These are phyloP conservation scores for Crithidia brevicula DNA, from an alignment of 208 protist species.

Conservation along the genomic window DNA sequence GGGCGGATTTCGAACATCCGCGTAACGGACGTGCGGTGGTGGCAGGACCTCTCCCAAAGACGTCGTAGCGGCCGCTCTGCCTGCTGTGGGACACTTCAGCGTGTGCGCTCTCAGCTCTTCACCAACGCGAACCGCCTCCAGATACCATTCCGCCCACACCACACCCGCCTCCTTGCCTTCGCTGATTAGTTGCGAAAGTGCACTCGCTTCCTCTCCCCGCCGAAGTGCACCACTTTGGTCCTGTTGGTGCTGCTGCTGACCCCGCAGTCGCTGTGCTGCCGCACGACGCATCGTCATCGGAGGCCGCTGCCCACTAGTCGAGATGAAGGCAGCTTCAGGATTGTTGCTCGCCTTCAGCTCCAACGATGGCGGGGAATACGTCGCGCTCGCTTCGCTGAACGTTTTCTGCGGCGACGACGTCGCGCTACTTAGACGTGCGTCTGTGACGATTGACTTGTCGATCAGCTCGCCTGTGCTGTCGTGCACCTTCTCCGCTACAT, in stretches of 20 bases:
- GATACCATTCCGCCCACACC: conserved; percentile 63
- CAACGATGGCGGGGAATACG: conserved; percentile 9
- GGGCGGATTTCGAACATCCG: conserved; percentile 77
- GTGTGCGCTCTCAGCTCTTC: conserved; percentile 15
- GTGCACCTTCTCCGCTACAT: not conserved
- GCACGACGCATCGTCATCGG: conserved; percentile 32
- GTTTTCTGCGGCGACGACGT: conserved; percentile 2
- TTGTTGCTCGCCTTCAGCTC: conserved; percentile 9
- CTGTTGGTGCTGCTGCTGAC: conserved; percentile 31
- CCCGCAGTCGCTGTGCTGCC: conserved; percentile 14
- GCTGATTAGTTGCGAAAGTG: not conserved
- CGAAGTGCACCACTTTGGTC: not conserved
- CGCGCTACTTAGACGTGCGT: conserved; percentile 10
- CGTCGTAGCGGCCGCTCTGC: not conserved
- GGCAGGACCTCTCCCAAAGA: conserved; percentile 24
- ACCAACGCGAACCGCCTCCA: conserved; percentile 33
- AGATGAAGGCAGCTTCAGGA: conserved; percentile 26
- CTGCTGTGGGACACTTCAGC: not conserved
- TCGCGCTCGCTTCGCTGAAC: conserved; percentile 5
- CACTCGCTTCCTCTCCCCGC: too few relatives aligned
- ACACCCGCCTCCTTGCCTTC: conserved; percentile 21
- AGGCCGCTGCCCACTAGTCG: conserved; percentile 32
- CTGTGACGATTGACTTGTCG: not conserved
- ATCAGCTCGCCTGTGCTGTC: conserved; percentile 9
- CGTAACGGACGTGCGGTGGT: conserved; percentile 73